Conservation (phyloP, 768 basidiomycete species). For the Bullera alba region DNA sequence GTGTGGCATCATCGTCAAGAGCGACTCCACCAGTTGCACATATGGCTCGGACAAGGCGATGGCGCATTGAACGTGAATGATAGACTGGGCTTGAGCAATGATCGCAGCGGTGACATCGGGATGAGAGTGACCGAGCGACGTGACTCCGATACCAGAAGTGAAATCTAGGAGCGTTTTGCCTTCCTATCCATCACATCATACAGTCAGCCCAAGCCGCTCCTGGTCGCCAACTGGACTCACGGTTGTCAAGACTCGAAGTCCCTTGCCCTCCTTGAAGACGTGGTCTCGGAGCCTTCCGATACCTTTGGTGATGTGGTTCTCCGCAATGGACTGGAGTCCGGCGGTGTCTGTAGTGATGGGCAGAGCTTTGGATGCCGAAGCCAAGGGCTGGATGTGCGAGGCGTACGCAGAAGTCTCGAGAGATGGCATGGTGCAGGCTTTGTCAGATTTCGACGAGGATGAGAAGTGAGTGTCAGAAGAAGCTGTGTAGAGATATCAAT, state of each 20-base stretch:
- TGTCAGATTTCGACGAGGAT: too few relatives aligned
- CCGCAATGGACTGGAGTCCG: conserved; percentile 29
- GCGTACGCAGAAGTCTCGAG: background rate
- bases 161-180: conserved; percentile 74
- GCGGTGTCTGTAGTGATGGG: conserved; percentile 20
- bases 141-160: conserved; percentile 72
- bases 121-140: conserved; percentile 59
- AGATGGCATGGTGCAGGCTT: conserved; percentile 13
- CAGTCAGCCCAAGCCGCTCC: too few relatives aligned
- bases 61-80: conserved; percentile 52
- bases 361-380: conserved; percentile 9
- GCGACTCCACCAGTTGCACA: conserved; percentile 71
- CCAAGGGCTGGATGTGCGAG: conserved; percentile 14
- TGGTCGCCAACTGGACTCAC: too few relatives aligned
- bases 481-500: too few relatives aligned
- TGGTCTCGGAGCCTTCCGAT: conserved; percentile 43
- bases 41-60: conserved; percentile 82
- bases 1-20: conserved; percentile 83
- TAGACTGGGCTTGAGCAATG: conserved; percentile 35
- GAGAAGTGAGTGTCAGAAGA: too few relatives aligned
- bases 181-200: conserved; percentile 2
- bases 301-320: conserved; percentile 45
- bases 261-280: conserved; percentile 48
- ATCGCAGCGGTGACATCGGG: conserved; percentile 39
- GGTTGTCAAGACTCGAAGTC: conserved; percentile 57